Base-by-base conservation (phyloP, 306 rosid genomes). In the Cucumis melo region DNA sequence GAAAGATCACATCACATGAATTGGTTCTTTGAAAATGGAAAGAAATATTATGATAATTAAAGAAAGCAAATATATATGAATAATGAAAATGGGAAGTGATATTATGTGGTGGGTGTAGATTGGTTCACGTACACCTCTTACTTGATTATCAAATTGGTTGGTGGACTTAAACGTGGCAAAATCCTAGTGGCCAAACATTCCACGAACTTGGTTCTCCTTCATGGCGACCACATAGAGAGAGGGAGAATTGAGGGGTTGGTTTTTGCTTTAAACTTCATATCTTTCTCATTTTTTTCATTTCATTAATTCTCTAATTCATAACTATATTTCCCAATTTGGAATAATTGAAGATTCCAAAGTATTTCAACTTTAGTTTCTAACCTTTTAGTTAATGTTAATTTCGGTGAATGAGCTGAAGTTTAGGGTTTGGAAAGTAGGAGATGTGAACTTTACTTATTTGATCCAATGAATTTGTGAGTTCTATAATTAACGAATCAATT, bases 191-290 rank as follows among this genome's bases (percentile, higher is more conserved):
- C 21, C 2, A 66, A 66, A 66, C 53, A 66, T 66, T 66, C 73
- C 73, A 66, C n/a, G 73, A 66, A 66, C 73, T 20, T 10, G 19
- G 73, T 66, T 66, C 73, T 66, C 73, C 24, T 36, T 39, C 73
- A 19, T 12, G 32, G 32, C 53, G 32, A 66, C 73, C 73, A 66
- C 53, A 66, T 6, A 20, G 27, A 23, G n/a, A n/a, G n/a, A n/a
- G n/a, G n/a, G n/a, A n/a, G 7, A 16, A 63, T 15, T 32, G 5
- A 17, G 17, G 17, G 12, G 51, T 36, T 36, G 71, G 48, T 12
- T 2, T 12, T 34, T 14, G 3, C 11, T 63, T 32, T 34, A 4
- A 38, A 17, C 48, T 34, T 64, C 8, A 12, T 17, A 5, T 64
- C 73, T 17, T 8, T 64, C 73, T 66, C 32, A 36, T 34, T 63